Percentiles rank a stretch among this genome's conserved stretches.
Evolutionary conservation across 2,329 filamentous ascomycete genomes (phyloP).

Genomic region (Fusarium lateritium): DNA sequence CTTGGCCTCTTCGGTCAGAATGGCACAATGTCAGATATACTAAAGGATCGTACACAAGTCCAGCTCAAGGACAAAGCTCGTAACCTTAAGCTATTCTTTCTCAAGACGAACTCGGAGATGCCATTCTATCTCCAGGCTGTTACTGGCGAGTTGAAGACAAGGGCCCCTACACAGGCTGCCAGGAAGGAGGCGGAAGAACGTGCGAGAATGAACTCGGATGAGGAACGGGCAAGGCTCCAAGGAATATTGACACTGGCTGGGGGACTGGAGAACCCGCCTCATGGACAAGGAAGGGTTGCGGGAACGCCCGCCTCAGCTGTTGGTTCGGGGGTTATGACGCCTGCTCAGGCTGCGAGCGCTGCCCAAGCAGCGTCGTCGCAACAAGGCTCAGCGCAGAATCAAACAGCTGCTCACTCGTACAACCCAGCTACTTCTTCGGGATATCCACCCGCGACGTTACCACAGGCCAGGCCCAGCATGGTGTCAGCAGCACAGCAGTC

Average conservation of each 20-base stretch:
- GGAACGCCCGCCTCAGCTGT: conserved; percentile 47
- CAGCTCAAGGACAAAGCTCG: conserved; percentile 93
- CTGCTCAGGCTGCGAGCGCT: conserved; percentile 52
- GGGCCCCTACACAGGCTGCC: conserved; percentile 81
- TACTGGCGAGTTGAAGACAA: conserved; percentile 89
- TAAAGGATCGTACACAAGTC: conserved; percentile 91
- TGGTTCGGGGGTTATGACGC: conserved; percentile 53
- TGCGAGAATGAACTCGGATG: conserved; percentile 70
- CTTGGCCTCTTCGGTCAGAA: conserved; percentile 85
- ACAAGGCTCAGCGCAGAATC: conserved; percentile 35
- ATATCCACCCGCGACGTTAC: conserved; percentile 48
- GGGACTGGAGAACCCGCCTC: conserved; percentile 63
- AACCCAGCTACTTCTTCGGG: conserved; percentile 42
- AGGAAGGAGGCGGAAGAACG: conserved; percentile 77
- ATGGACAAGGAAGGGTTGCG: conserved; percentile 49
- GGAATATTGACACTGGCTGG: conserved; percentile 71
- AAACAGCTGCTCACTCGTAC: conserved; percentile 33
- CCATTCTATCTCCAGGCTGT: conserved; percentile 90
- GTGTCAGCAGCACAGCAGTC: conserved; percentile 52
- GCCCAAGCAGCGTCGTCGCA: conserved; percentile 48
- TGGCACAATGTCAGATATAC: conserved; percentile 83
- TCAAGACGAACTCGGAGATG: conserved; percentile 93
- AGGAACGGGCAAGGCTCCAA: conserved; percentile 72
- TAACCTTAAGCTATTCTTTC: conserved; percentile 90
- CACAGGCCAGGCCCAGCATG: conserved; percentile 47